phyloP scores from a whole-genome alignment of 768 basidiomycete genomes.

The Lepiota brunneoincarnata region DNA sequence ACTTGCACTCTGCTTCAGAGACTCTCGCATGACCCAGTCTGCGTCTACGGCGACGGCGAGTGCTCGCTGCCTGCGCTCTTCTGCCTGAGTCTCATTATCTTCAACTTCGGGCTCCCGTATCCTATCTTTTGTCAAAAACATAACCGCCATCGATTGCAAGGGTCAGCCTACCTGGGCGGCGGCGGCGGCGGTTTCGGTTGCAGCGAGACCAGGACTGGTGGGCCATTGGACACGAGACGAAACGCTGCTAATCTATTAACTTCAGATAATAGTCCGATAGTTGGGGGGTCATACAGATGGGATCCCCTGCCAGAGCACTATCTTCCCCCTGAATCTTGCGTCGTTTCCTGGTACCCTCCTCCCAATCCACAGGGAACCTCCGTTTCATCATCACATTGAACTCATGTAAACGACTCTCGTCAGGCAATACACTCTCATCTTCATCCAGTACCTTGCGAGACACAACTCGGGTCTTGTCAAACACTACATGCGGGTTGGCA shows the following conservation, averaged over 20 bases:
- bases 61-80: conserved; percentile 37
- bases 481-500: conserved; percentile 43
- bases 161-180: conserved; percentile 26
- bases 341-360: conserved; percentile 2
- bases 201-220: conserved; percentile 40
- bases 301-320: conserved; percentile 9
- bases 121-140: conserved; percentile 17
- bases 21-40: conserved; percentile 24
- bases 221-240: conserved; percentile 43
- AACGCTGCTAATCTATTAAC: conserved; percentile 34
- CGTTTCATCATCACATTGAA: conserved; percentile 5
- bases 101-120: conserved; percentile 48
- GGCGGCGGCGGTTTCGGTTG: conserved; percentile 39
- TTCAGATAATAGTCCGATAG: conserved; percentile 5
- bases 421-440: conserved; percentile 3
- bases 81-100: conserved; percentile 42
- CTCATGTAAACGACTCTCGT: conserved; percentile 15
- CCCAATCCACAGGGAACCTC: not conserved
- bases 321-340: conserved; percentile 8
- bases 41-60: conserved; percentile 38
- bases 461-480: conserved; percentile 26
- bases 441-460: conserved; percentile 33
- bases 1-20: conserved; percentile 19
- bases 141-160: not conserved
- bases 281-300: conserved; percentile 15